phyloP scores from a whole-genome alignment of 805 yeast genomes.

The Wickerhamomyces canadensis region DNA sequence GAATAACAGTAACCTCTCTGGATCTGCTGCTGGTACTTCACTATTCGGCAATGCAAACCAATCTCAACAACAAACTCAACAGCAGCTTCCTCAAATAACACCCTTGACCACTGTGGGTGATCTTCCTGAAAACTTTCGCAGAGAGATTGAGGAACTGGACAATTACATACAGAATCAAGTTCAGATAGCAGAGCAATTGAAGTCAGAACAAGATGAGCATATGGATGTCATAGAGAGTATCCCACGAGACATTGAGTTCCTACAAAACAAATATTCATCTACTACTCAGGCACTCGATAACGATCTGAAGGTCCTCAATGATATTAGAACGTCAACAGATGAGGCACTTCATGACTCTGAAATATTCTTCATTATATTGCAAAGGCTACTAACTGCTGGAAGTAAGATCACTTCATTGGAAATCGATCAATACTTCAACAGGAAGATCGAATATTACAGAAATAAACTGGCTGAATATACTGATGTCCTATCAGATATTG shows the following conservation, averaged over 20 bases:
- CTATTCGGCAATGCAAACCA: constrained; percentile 28
- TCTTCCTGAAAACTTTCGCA: constrained; percentile 63
- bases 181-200: constrained; percentile 61
- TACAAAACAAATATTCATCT: constrained; percentile 54
- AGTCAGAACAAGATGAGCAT: constrained; percentile 58
- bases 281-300: constrained; percentile 57
- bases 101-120: constrained; percentile 75
- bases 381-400: constrained; percentile 47
- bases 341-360: constrained; percentile 40
- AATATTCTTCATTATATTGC: constrained; percentile 47
- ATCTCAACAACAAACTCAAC: constrained; percentile 13
- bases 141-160: constrained; percentile 65
- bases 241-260: constrained; percentile 64
- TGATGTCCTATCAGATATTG: constrained; percentile 45
- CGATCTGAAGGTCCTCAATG: constrained; percentile 40
- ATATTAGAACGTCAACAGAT: constrained; percentile 38
- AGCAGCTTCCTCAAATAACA: constrained; percentile 44
- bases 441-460: constrained; percentile 30
- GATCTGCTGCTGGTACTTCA: constrained; percentile 16
- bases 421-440: constrained; percentile 51
- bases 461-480: constrained; percentile 46
- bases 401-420: constrained; percentile 51
- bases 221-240: constrained; percentile 59
- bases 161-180: constrained; percentile 70
- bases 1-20: constrained; percentile 5